A percentile compares a stretch with the other conserved stretches of the same genome.
Evolutionary conservation across 768 basidiomycete species (phyloP).

Genomic region (Lactarius hengduanensis): DNA sequence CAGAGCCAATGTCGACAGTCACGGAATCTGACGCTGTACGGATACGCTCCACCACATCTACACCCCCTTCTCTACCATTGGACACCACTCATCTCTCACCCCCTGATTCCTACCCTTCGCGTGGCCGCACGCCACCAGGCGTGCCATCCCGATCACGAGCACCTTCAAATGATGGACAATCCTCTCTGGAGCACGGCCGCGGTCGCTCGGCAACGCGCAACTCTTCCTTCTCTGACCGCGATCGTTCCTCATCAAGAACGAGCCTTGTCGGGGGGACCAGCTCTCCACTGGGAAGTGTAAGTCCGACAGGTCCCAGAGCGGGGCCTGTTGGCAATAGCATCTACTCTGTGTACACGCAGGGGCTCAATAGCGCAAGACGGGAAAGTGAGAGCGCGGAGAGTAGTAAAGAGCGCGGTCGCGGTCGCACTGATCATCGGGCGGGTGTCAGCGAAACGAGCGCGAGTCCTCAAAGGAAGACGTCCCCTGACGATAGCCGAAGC

Average conservation of each 20-base stretch:
- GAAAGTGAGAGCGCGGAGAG: slow-evolving; percentile 15
- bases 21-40: slow-evolving; percentile 18
- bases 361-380: slow-evolving; percentile 24
- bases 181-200: slow-evolving; percentile 34
- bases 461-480: slow-evolving; percentile 16
- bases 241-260: slow-evolving; percentile 40
- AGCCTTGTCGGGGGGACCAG: slow-evolving; percentile 34
- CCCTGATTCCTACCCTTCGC: slow-evolving; percentile 28
- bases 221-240: slow-evolving; percentile 54
- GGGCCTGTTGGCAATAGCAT: slow-evolving; percentile 29
- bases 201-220: slow-evolving; percentile 57
- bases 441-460: slow-evolving; percentile 25
- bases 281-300: slow-evolving; percentile 39
- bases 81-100: slow-evolving; percentile 30
- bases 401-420: slow-evolving; percentile 27
- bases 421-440: slow-evolving; percentile 18
- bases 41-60: slow-evolving; percentile 23
- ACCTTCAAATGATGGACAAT: slow-evolving; percentile 31
- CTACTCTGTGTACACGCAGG: slow-evolving; percentile 20
- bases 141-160: slow-evolving; percentile 31
- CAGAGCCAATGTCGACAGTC: slow-evolving; percentile 16
- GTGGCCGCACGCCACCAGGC: slow-evolving; percentile 29
- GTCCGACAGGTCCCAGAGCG: slow-evolving; percentile 36
- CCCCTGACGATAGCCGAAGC: slow-evolving; percentile 1
- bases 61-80: slow-evolving; percentile 26